phyloP scores from a whole-genome alignment of 2,329 filamentous ascomycete species.

The Fusarium sacchari region DNA sequence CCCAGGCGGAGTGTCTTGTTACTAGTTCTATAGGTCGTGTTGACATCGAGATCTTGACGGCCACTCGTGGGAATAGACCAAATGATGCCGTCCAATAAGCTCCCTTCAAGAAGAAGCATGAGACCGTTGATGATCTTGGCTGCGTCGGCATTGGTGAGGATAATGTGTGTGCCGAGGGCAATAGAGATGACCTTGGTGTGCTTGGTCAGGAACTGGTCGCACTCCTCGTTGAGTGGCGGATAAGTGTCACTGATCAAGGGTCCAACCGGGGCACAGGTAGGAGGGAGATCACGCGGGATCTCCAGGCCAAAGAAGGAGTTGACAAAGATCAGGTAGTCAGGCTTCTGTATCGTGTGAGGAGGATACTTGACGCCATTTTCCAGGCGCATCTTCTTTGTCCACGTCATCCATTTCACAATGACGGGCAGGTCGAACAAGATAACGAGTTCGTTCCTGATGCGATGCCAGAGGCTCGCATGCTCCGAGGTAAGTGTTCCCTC shows the following conservation, averaged over 20 bases:
- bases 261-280: not conserved
- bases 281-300: not conserved
- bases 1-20: not conserved
- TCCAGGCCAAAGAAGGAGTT: not conserved
- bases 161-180: not conserved
- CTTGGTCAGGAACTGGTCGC: not conserved
- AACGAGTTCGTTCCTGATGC: not conserved
- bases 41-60: not conserved
- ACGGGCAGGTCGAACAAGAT: not conserved
- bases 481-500: not conserved
- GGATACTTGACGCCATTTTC: not conserved
- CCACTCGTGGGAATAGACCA: not conserved
- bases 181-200: not conserved
- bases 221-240: not conserved
- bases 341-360: not conserved
- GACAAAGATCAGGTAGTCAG: not conserved
- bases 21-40: not conserved
- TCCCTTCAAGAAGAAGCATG: not conserved
- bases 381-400: not conserved
- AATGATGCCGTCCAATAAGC: not conserved
- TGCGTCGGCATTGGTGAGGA: not conserved
- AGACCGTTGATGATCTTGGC: not conserved
- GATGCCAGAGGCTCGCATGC: not conserved
- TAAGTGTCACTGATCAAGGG: not conserved
- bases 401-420: not conserved